Percentiles rank a stretch among this genome's conserved stretches.
Evolutionary conservation across 2,329 filamentous ascomycete species (phyloP).

Genomic region (Capronia americana): DNA sequence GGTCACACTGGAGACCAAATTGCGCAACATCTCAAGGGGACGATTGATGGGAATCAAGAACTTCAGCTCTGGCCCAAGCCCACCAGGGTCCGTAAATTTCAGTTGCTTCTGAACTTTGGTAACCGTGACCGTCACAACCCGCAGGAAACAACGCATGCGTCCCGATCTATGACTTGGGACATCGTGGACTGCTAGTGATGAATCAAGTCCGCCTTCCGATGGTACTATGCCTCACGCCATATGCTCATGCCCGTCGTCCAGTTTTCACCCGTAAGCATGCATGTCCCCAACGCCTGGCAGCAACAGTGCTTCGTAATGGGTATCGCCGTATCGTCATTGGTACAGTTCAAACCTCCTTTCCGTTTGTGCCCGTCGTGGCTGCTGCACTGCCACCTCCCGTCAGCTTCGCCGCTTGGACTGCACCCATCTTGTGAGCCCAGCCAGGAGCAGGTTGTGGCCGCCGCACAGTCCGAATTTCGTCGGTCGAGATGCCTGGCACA

Average conservation of each 20-base stretch:
- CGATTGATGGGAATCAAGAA: neutral
- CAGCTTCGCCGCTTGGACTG: conserved; percentile 70
- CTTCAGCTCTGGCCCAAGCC: neutral
- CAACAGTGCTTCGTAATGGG: conserved; percentile 2
- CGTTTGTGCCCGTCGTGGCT: conserved; percentile 12
- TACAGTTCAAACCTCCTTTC: conserved; percentile 27
- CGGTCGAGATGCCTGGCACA: conserved; percentile 91
- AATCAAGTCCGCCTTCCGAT: neutral
- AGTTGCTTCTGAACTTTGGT: neutral
- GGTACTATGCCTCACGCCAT: neutral
- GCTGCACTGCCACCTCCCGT: conserved; percentile 32
- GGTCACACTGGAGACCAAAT: neutral
- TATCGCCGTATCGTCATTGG: conserved; percentile 3
- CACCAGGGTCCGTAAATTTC: neutral
- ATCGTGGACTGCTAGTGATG: neutral
- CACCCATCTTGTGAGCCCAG: conserved; percentile 97
- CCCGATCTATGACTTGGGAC: neutral
- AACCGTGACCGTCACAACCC: neutral
- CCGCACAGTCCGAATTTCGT: conserved; percentile 91
- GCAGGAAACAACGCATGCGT: neutral
- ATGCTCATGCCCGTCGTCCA: neutral
- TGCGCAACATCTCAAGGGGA: neutral
- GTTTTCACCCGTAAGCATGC: neutral
- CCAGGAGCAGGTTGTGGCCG: conserved; percentile 86
- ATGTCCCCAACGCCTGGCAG: conserved; percentile 21